These are phyloP conservation scores for Elongisporangium prolatum DNA, from an alignment of 352 stramenopile genomes.

Conservation along the genomic window DNA sequence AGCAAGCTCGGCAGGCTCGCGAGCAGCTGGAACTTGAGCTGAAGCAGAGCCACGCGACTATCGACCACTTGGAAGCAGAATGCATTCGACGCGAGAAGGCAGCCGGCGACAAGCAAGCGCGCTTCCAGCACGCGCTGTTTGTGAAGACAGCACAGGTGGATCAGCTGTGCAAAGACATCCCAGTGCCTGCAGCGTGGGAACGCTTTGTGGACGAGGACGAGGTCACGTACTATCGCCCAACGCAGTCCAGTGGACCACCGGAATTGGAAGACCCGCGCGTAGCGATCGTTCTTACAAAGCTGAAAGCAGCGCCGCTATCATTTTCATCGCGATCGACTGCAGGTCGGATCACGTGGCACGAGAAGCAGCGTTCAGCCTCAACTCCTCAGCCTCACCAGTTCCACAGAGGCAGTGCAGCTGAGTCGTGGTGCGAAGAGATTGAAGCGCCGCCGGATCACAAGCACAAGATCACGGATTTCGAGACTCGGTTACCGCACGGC, in stretches of 20 bases:
- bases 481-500: constrained; percentile 58
- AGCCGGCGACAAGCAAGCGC: constrained; percentile 27
- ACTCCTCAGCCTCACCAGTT: constrained; percentile 28
- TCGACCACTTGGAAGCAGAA: constrained; percentile 27
- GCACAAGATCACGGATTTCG: constrained; percentile 68
- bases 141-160: constrained; percentile 62
- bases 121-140: constrained; percentile 34
- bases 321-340: constrained; percentile 11
- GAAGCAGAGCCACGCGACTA: constrained; percentile 6
- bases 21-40: constrained; percentile 43
- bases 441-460: constrained; percentile 53
- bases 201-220: constrained; percentile 42
- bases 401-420: constrained; percentile 14
- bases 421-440: constrained; percentile 31
- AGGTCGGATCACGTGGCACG: constrained; percentile 10
- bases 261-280: constrained; percentile 60
- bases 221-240: constrained; percentile 38
- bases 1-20: constrained; percentile 26
- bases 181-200: constrained; percentile 34
- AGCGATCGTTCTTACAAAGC: constrained; percentile 12
- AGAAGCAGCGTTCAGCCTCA: constrained; percentile 35
- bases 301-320: constrained; percentile 4
- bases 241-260: constrained; percentile 35
- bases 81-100: constrained; percentile 40
- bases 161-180: constrained; percentile 39